These are phyloP conservation scores for Pythium dissimile DNA, from an alignment of 352 stramenopile species.

Conservation along the genomic window DNA sequence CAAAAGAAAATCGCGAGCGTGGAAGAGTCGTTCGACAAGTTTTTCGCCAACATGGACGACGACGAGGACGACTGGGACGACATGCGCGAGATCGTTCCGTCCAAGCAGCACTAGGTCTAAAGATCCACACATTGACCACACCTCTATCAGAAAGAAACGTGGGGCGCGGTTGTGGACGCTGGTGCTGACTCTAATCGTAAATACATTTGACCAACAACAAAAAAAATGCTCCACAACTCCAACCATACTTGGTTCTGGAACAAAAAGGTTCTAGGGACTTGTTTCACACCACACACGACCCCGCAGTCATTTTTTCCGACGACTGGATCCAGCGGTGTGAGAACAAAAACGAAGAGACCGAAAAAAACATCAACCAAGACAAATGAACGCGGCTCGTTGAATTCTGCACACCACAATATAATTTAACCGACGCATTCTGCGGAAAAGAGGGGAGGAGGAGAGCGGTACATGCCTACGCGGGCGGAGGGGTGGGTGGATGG, in stretches of 20 bases:
- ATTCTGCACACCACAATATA: constrained; percentile 18
- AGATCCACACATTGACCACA: too few species aligned
- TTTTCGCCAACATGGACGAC: constrained; percentile 68
- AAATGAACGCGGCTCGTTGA: not conserved
- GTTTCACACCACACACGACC: too few species aligned
- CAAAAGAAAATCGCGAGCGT: constrained; percentile 40
- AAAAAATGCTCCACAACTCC: not conserved
- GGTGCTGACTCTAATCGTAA: not conserved
- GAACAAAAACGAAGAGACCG: too few species aligned
- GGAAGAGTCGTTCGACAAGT: constrained; percentile 75
- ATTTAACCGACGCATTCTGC: constrained; percentile 16
- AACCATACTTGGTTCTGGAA: not conserved
- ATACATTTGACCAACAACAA: not conserved
- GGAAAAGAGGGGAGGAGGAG: not conserved
- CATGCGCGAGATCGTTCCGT: constrained; percentile 33
- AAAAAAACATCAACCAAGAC: too few species aligned
- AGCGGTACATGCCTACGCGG: too few species aligned
- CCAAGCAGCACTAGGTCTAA: constrained; percentile 24
- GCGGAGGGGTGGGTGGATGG: not conserved
- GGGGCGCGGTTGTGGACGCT: too few species aligned
- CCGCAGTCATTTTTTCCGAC: too few species aligned
- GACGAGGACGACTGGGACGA: constrained; percentile 70
- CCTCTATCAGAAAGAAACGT: too few species aligned
- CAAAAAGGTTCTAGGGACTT: too few species aligned
- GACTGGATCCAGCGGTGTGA: too few species aligned